These are phyloP conservation scores for Lipomyces japonicus DNA, from an alignment of 805 yeast species.

Conservation along the genomic window DNA sequence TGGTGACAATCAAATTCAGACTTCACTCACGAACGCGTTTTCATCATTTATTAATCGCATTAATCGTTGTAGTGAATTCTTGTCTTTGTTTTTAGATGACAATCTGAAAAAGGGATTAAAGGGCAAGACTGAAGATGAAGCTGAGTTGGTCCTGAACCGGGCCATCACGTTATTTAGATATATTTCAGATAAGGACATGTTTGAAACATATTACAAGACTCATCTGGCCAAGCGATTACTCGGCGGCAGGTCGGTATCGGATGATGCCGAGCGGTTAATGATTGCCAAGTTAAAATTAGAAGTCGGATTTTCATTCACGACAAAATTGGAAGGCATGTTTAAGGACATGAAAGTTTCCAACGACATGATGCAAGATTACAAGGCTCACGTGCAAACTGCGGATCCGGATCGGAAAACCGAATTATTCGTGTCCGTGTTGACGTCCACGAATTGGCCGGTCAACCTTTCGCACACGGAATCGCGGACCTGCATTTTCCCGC, in stretches of 20 bases:
- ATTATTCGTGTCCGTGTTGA: constrained; percentile 52
- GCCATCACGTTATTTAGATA: constrained; percentile 63
- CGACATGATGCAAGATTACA: constrained; percentile 41
- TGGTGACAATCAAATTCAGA: constrained; percentile 48
- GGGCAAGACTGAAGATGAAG: constrained; percentile 47
- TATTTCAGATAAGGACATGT: constrained; percentile 76
- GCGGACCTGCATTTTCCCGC: constrained; percentile 39
- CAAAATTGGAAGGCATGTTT: constrained; percentile 82
- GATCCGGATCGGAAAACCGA: constrained; percentile 36
- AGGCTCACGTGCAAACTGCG: constrained; percentile 15
- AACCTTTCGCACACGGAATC: constrained; percentile 40
- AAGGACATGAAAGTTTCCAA: constrained; percentile 65
- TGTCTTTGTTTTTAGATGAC: constrained; percentile 59
- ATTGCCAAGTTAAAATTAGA: constrained; percentile 68
- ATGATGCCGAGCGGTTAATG: constrained; percentile 65
- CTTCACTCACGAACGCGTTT: constrained; percentile 58
- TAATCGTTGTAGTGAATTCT: constrained; percentile 41
- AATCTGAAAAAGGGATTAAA: constrained; percentile 49
- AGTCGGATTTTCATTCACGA: constrained; percentile 73
- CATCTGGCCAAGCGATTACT: constrained; percentile 79
- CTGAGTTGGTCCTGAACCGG: constrained; percentile 48
- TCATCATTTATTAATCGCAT: constrained; percentile 44
- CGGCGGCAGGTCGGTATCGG: constrained; percentile 45
- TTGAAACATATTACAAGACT: constrained; percentile 77
- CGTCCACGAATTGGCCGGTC: constrained; percentile 67